Percentiles rank a stretch among this genome's conserved stretches.
phyloP scores from a whole-genome alignment of 768 basidiomycete species.

The Pleurotus pulmonarius region DNA sequence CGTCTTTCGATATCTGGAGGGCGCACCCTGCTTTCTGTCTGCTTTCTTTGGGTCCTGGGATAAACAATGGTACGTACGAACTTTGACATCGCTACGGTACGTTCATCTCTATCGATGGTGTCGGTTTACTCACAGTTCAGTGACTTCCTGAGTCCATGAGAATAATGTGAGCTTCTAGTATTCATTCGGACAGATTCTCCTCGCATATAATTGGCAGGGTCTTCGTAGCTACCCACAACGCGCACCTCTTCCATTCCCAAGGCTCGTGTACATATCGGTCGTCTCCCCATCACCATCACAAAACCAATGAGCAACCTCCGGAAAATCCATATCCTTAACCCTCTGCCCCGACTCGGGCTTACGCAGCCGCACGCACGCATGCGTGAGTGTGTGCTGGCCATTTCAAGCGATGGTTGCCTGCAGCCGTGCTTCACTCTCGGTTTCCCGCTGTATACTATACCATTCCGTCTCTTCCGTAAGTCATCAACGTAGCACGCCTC shows the following conservation, averaged over 20 bases:
- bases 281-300: background rate
- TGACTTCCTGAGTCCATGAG: background rate
- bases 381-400: background rate
- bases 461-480: constrained; percentile 7
- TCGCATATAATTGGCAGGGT: background rate
- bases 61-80: background rate
- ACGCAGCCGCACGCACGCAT: background rate
- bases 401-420: background rate
- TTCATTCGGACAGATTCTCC: background rate
- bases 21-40: background rate
- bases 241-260: background rate
- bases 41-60: background rate
- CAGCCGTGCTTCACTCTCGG: background rate
- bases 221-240: background rate
- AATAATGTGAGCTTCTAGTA: background rate
- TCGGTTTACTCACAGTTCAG: background rate
- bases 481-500: background rate
- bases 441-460: background rate
- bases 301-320: background rate
- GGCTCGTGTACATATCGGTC: background rate
- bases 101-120: background rate
- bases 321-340: background rate
- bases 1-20: background rate
- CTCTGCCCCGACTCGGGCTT: background rate
- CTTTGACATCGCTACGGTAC: background rate